Evolutionary conservation across 2,329 filamentous ascomycete species (phyloP), one percentile per base, ranked within the genome.

Genomic region (Nemania sp.): DNA sequence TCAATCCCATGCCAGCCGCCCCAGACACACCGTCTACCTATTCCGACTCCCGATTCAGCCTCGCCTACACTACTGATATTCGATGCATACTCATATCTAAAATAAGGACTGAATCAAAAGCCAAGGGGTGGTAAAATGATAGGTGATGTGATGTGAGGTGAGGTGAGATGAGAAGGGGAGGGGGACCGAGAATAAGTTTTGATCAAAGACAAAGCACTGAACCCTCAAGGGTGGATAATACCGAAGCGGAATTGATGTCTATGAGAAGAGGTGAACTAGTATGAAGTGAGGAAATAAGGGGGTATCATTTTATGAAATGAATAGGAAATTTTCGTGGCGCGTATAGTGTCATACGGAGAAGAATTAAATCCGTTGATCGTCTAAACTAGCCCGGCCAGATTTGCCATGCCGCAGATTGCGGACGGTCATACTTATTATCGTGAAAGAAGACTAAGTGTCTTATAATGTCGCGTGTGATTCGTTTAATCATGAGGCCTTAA

Each of bases 221-320:
- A 45, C 47, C 45, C 27, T 22, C 24, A 18, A 52, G 26, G 26
- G 32, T 35, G 57, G 47, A 47, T 52, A 45, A 47, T 43, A 49
- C 52, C 26, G 65, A 66, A 55, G 52, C 26, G 15, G 63, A 64
- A 51, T 51, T 51, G 26, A 41, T 43, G 27, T 43, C 29, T 51
- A 65, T 55, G 43, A 51, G 18, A 62, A 47, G 38, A 53, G 56
- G 29, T 24, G 38, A 58, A 66, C 43, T 56, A 57, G 65, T 53
- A 52, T 57, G 24, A 66, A 53, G 57, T 66, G 56, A 53, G 24
- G 38, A 69, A 72, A 72, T 64, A 64, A 71, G 63, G 57, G 73
- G 73, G 73, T 75, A 75, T 76, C 74, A 74, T 67, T 53, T 45
- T 41, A 61, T 55, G 47, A 62, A 61, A 69, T 72, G 67, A 71